Evolutionary conservation across 2,329 filamentous ascomycete species (phyloP).

Genomic region (Colletotrichum lindemuthianum): DNA sequence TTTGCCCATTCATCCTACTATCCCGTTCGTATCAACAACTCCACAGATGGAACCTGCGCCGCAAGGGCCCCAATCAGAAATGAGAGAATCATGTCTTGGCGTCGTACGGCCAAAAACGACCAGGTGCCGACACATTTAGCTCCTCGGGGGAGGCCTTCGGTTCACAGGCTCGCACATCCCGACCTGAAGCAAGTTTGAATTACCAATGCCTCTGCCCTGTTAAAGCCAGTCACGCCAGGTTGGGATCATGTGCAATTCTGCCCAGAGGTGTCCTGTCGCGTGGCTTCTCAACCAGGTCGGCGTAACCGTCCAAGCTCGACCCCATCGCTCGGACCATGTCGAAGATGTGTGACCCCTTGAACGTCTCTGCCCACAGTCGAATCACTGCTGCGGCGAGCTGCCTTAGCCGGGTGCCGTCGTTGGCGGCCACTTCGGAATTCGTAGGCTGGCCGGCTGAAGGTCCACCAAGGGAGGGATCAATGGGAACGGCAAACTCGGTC

Average conservation of each 20-base stretch:
- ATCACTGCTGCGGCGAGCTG: constrained; percentile 68
- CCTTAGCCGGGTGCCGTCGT: constrained; percentile 61
- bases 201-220: neutral
- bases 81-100: constrained; percentile 15
- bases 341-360: constrained; percentile 70
- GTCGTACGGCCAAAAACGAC: neutral
- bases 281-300: constrained; percentile 65
- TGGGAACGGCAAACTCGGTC: constrained; percentile 69
- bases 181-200: neutral
- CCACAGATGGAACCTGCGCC: constrained; percentile 6
- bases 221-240: constrained; percentile 15
- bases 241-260: constrained; percentile 41
- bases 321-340: constrained; percentile 69
- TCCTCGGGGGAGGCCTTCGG: neutral
- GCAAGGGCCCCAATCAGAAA: constrained; percentile 6
- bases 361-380: constrained; percentile 69
- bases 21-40: neutral
- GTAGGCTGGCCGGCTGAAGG: constrained; percentile 49
- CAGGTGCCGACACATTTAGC: neutral
- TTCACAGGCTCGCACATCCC: neutral
- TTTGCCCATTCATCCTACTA: neutral
- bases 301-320: constrained; percentile 65
- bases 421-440: constrained; percentile 54
- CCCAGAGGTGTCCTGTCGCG: constrained; percentile 57
- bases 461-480: constrained; percentile 64